phyloP scores from a whole-genome alignment of 208 protist genomes.

The Lotmaria passim region DNA sequence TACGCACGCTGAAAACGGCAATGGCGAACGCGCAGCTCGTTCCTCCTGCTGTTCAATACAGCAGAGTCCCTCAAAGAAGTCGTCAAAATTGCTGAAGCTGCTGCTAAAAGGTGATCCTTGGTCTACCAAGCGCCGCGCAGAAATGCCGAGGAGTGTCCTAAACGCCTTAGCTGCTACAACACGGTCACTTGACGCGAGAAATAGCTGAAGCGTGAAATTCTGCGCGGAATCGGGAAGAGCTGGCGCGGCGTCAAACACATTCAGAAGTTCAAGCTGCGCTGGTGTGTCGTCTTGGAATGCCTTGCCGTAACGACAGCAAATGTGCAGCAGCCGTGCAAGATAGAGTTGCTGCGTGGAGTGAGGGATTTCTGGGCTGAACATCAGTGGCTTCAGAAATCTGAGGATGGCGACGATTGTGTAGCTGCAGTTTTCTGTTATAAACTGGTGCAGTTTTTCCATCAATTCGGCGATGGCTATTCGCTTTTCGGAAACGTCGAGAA shows the following conservation, averaged over 20 bases:
- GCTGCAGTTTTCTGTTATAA: conserved; percentile 23
- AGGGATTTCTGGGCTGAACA: conserved; percentile 10
- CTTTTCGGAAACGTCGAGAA: conserved; percentile 11
- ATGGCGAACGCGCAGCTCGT: not conserved
- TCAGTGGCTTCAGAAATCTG: conserved; percentile 13
- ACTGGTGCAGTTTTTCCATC: conserved; percentile 17
- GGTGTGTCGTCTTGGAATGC: conserved; percentile 14
- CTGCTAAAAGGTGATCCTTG: not conserved
- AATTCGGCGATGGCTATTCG: conserved; percentile 15
- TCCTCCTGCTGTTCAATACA: not conserved
- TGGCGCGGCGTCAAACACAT: not conserved
- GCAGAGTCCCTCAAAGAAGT: not conserved
- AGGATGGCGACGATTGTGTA: conserved; percentile 25
- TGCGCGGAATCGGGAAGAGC: conserved; percentile 1
- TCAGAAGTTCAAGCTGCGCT: conserved; percentile 25
- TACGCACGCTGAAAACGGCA: not conserved
- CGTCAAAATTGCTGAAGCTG: not conserved
- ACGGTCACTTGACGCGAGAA: conserved; percentile 19
- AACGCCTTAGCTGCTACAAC: conserved; percentile 17
- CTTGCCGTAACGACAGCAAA: conserved; percentile 25
- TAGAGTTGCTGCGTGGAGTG: conserved; percentile 6
- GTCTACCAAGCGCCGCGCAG: not conserved
- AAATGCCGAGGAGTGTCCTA: conserved; percentile 3
- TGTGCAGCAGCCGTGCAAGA: conserved; percentile 18
- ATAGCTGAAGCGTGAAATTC: conserved; percentile 10